Evolutionary conservation across 192 early-diverging fungal genomes (phyloP), one percentile per base, ranked within the genome.

Genomic region (Entrophospora sp.): DNA sequence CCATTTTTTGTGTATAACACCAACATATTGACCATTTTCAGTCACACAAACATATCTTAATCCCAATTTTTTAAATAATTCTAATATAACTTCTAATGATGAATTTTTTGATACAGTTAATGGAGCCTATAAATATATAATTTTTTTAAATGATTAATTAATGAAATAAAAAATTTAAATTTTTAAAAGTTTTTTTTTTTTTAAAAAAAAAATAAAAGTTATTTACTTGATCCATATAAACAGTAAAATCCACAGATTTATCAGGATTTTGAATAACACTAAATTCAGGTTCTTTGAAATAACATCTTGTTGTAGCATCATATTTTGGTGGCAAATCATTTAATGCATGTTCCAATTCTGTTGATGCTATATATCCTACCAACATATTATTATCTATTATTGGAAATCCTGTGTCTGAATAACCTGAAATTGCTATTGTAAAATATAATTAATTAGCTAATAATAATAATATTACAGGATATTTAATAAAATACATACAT

Each of bases 1-100:
- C 18, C 82, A 72, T 69, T 92, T 92, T 75, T 95, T 96, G 70
- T 89, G 86, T 25, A 96, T 88, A 43, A 93, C 81, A 18, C 93
- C 94, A 40, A 85, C 83, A 48, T 82, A 90, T 14, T 79, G 67
- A 1, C 94, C 92, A 20, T 84, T 78, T 49, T 89, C 76, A 7
- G 84, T 83, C 9, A 96, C 91, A 68, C 88, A 90, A 2, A 96
- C 66, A 37, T 88, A 91, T 45, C 85, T 83, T 27, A 90, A 75
- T 3, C 94, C 93, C 38, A 96, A 66, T 58, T 93, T 90, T 46
- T 86, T 78, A 68, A 96, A 91, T 51, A 95, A 55, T 45, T 92
- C 91, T 63, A 87, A 77, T 0, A 91, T 84, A n/a, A 96, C 62
- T 64, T 95, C 90, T 68, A 93, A 86, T n/a, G 88, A 87, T 27